Conservation (phyloP, 768 basidiomycete genomes). For the Mycena olivaceomarginata region DNA sequence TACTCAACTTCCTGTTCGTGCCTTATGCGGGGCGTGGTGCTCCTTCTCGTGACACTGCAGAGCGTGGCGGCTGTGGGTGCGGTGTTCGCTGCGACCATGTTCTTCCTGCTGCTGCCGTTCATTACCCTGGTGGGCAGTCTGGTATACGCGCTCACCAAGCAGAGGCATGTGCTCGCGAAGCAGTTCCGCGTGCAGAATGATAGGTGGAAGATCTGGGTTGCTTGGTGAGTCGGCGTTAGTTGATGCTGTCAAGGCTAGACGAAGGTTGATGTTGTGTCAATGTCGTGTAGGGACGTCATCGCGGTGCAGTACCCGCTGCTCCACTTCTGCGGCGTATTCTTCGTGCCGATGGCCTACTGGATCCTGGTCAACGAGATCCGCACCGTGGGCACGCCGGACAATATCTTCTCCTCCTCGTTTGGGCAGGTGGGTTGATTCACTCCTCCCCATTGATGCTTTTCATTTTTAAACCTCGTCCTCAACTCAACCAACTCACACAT, state of each 20-base stretch:
- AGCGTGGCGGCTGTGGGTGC: background rate
- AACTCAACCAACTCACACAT: too few relatives aligned
- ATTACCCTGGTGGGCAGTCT: background rate
- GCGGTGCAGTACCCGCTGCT: conserved; percentile 23
- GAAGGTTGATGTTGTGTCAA: background rate
- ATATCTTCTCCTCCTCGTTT: conserved; percentile 17
- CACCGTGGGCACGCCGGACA: conserved; percentile 7
- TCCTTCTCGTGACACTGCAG: background rate
- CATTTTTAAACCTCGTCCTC: background rate
- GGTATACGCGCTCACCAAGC: background rate
- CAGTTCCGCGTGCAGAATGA: background rate
- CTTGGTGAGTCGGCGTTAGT: background rate
- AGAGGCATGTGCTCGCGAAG: conserved; percentile 1
- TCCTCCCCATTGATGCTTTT: background rate
- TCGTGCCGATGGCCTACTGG: conserved; percentile 28
- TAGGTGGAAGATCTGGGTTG: conserved; percentile 35
- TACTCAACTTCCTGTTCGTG: conserved; percentile 18
- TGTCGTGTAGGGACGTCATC: conserved; percentile 5
- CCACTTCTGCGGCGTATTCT: conserved; percentile 31
- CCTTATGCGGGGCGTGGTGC: conserved; percentile 17
- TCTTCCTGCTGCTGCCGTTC: background rate
- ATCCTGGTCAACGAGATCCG: conserved; percentile 13
- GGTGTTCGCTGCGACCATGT: background rate
- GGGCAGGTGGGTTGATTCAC: conserved; percentile 23
- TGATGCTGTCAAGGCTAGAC: background rate